These are phyloP conservation scores for Starmerella cellae DNA, from an alignment of 805 yeast genomes.

Conservation along the genomic window DNA sequence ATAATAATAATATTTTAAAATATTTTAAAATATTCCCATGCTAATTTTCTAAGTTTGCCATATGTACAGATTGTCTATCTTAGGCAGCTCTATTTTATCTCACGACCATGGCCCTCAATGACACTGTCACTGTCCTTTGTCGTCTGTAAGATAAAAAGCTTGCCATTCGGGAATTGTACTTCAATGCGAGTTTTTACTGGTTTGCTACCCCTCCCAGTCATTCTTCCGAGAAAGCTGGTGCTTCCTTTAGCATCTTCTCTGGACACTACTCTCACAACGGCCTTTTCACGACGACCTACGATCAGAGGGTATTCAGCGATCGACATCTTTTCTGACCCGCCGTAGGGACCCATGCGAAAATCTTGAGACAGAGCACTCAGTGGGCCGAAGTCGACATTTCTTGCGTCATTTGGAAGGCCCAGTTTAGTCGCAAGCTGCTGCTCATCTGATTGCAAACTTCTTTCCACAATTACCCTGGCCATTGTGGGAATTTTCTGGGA, in stretches of 20 bases:
- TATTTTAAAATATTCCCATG: neutral
- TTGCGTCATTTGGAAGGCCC: neutral
- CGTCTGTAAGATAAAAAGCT: neutral
- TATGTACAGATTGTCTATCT: neutral
- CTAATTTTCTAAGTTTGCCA: neutral
- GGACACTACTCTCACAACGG: slow-evolving; percentile 8
- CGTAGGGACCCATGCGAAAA: slow-evolving; percentile 5
- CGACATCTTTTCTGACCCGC: slow-evolving; percentile 10
- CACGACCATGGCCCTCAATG: slow-evolving; percentile 5
- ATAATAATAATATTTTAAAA: neutral
- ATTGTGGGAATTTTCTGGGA: slow-evolving; percentile 9
- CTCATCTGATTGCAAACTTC: slow-evolving; percentile 6
- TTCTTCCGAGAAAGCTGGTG: neutral
- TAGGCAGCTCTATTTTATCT: neutral
- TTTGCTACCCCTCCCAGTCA: neutral
- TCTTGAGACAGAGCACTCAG: slow-evolving; percentile 10
- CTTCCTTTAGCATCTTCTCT: neutral
- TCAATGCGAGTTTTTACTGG: slow-evolving; percentile 7
- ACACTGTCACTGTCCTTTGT: neutral
- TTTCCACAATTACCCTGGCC: slow-evolving; percentile 8
- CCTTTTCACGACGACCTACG: neutral
- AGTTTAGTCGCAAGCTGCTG: slow-evolving; percentile 4
- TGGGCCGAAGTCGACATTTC: slow-evolving; percentile 1
- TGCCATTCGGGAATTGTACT: slow-evolving; percentile 1
- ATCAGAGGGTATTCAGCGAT: slow-evolving; percentile 9